These are phyloP conservation scores for Phaeotremella skinneri DNA, from an alignment of 768 basidiomycete species.

Conservation along the genomic window DNA sequence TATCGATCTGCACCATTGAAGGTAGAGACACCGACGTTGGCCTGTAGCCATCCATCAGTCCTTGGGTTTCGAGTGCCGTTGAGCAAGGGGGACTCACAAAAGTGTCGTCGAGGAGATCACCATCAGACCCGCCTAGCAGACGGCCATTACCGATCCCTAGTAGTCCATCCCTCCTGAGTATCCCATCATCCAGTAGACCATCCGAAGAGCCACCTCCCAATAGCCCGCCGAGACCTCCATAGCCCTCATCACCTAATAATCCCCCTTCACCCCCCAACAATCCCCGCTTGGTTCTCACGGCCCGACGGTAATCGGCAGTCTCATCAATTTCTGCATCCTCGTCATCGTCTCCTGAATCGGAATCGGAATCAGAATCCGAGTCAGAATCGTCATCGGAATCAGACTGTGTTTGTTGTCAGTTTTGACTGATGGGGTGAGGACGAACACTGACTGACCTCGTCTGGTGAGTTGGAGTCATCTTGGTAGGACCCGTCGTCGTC, in stretches of 20 bases:
- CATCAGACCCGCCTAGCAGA: neutral
- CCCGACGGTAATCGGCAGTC: neutral
- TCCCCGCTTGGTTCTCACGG: neutral
- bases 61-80: too few species aligned
- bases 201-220: too few species aligned
- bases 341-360: neutral
- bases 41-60: too few species aligned
- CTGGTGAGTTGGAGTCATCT: neutral
- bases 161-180: too few species aligned
- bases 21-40: too few species aligned
- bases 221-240: neutral
- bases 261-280: neutral
- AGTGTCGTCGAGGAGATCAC: neutral
- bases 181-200: too few species aligned
- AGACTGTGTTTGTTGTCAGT: too few species aligned
- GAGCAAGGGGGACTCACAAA: neutral
- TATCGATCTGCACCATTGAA: too few species aligned
- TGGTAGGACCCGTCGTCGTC: neutral
- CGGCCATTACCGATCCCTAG: neutral
- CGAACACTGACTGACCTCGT: too few species aligned
- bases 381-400: conserved; percentile 1
- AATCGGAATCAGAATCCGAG: neutral
- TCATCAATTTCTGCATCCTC: neutral
- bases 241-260: neutral
- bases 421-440: too few species aligned